These are phyloP conservation scores for Astragalus membranaceus DNA, from an alignment of 306 rosid genomes.

Conservation along the genomic window DNA sequence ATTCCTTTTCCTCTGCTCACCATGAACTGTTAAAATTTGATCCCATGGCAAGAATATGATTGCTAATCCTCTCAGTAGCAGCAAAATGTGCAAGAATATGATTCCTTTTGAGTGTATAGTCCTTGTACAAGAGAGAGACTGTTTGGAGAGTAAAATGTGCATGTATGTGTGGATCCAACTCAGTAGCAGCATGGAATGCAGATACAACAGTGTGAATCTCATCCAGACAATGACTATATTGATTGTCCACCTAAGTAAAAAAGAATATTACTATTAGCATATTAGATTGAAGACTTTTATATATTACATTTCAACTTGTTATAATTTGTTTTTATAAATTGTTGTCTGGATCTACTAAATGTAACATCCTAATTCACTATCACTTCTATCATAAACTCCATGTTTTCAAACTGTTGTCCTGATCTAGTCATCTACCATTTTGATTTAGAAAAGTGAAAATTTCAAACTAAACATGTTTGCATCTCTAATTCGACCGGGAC, in stretches of 20 bases:
- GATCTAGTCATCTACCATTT: too few relatives aligned
- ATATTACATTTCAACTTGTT: too few relatives aligned
- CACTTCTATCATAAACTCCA: too few relatives aligned
- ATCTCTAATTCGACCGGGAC: background rate
- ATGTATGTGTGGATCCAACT: conserved; percentile 66
- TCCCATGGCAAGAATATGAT: conserved; percentile 47
- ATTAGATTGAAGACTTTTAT: background rate
- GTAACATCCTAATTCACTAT: too few relatives aligned
- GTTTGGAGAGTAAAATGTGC: conserved; percentile 66
- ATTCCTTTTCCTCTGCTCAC: conserved; percentile 51
- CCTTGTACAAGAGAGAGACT: conserved; percentile 50
- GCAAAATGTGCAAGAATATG: too few relatives aligned
- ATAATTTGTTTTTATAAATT: too few relatives aligned
- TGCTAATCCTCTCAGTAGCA: conserved; percentile 82
- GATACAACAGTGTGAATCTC: conserved; percentile 78
- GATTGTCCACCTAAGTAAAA: conserved; percentile 61
- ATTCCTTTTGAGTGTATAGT: too few relatives aligned
- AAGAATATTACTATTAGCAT: background rate
- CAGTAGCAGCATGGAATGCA: conserved; percentile 82
- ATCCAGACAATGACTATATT: conserved; percentile 68
- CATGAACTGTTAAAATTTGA: conserved; percentile 28
- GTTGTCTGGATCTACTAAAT: too few relatives aligned
- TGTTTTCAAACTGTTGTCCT: too few relatives aligned
- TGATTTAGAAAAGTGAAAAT: too few relatives aligned
- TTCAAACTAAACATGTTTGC: background rate